Conservation (phyloP, 805 yeast genomes). For the Suhomyces vadensis region DNA sequence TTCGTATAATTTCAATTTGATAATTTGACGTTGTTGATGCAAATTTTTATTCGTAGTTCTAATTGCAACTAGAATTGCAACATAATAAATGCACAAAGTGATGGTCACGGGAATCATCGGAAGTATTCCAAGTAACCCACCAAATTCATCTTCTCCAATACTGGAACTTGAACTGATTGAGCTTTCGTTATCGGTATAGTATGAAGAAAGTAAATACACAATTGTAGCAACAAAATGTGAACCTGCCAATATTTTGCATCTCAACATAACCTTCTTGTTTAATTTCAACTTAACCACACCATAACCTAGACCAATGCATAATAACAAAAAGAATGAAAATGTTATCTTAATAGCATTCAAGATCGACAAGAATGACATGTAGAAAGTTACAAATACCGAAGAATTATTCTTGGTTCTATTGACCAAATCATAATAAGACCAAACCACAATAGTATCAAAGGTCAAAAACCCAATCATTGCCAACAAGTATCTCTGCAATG, state of each 20-base stretch:
- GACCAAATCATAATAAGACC: conserved; percentile 88
- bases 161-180: conserved; percentile 23
- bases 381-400: conserved; percentile 61
- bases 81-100: conserved; percentile 70
- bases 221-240: conserved; percentile 38
- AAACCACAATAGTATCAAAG: conserved; percentile 78
- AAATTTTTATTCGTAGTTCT: conserved; percentile 71
- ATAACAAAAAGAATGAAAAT: conserved; percentile 77
- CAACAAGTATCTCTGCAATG: conserved; percentile 86
- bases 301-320: conserved; percentile 88
- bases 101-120: conserved; percentile 71
- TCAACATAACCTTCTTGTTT: conserved; percentile 71
- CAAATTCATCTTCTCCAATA: conserved; percentile 58
- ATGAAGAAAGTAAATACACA: conserved; percentile 36
- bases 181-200: conserved; percentile 27
- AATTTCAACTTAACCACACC: conserved; percentile 91
- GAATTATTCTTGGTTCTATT: conserved; percentile 55
- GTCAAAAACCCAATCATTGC: conserved; percentile 83
- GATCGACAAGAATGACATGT: conserved; percentile 75
- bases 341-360: conserved; percentile 81
- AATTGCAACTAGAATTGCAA: conserved; percentile 70
- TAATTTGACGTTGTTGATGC: conserved; percentile 84
- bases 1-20: conserved; percentile 85
- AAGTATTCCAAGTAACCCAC: conserved; percentile 47
- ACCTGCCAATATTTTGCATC: conserved; percentile 44